Evolutionary conservation across 2,329 filamentous ascomycete genomes (phyloP).

Genomic region (Diaporthe velutina): DNA sequence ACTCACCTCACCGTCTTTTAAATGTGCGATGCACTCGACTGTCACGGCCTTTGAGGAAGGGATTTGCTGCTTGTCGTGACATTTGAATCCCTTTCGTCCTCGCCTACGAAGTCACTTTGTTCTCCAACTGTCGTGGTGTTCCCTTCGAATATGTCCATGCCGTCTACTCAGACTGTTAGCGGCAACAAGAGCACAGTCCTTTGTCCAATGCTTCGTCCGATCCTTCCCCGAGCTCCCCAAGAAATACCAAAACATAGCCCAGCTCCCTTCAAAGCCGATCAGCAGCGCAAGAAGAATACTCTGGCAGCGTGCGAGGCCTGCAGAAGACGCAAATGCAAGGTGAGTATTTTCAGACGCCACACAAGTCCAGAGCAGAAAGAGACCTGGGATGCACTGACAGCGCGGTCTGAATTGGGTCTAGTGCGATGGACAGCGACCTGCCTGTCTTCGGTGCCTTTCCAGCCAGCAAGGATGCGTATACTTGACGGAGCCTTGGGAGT

Average conservation of each 20-base stretch:
- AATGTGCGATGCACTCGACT: background rate
- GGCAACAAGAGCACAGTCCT: background rate
- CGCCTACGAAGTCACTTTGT: too few relatives aligned
- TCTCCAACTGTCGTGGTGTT: background rate
- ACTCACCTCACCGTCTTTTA: background rate
- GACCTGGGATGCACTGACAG: background rate
- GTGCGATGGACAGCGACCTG: constrained; percentile 1
- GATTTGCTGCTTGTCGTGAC: background rate
- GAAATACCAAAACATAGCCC: background rate
- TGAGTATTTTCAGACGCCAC: background rate
- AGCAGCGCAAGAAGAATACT: background rate
- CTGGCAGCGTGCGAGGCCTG: background rate
- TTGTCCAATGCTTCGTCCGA: background rate
- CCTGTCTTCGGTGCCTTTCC: background rate
- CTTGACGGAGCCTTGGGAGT: background rate
- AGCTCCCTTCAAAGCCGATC: background rate
- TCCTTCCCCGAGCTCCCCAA: background rate
- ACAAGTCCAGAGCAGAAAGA: background rate
- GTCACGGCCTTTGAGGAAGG: background rate
- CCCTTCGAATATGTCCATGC: background rate
- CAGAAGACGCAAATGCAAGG: constrained; percentile 1
- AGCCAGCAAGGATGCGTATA: background rate
- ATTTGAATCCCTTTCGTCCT: background rate
- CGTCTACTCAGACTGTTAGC: background rate
- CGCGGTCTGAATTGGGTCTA: background rate